Evolutionary conservation across 2,329 filamentous ascomycete genomes (phyloP).

Genomic region (Myriangium duriaei): DNA sequence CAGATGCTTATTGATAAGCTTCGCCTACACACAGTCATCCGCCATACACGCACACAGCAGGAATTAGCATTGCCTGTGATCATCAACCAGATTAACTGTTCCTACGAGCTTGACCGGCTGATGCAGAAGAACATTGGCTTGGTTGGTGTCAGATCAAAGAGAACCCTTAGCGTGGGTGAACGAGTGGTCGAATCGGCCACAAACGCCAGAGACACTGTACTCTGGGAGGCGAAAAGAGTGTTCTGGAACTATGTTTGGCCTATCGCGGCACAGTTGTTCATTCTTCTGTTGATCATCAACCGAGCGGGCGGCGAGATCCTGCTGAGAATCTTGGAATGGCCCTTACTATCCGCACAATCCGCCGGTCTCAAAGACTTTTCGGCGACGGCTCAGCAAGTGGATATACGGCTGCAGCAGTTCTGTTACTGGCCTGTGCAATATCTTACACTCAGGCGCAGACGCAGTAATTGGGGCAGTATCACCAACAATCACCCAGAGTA

Average conservation of each 20-base stretch:
- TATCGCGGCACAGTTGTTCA: constrained; percentile 55
- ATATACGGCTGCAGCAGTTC: constrained; percentile 93
- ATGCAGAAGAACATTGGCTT: constrained; percentile 83
- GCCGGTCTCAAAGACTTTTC: constrained; percentile 90
- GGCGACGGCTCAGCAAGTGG: constrained; percentile 91
- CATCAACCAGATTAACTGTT: constrained; percentile 91
- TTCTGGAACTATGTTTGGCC: constrained; percentile 68
- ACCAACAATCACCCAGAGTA: constrained; percentile 94
- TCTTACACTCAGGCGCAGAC: constrained; percentile 74
- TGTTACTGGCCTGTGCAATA: constrained; percentile 99
- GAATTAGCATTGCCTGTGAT: constrained; percentile 71
- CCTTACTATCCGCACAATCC: constrained; percentile 54
- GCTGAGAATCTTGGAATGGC: constrained; percentile 72
- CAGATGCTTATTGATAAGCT: constrained; percentile 70
- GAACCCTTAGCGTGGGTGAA: constrained; percentile 85
- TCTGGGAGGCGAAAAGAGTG: constrained; percentile 56
- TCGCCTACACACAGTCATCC: constrained; percentile 72
- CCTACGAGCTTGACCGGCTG: constrained; percentile 73
- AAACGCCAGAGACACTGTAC: constrained; percentile 64
- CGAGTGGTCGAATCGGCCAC: constrained; percentile 86
- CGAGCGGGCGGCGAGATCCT: constrained; percentile 70
- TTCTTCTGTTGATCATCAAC: constrained; percentile 67
- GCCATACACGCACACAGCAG: constrained; percentile 64
- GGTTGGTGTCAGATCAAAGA: constrained; percentile 67
- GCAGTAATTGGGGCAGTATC: constrained; percentile 88